Evolutionary conservation across 1,139 yeast species (phyloP), one percentile per base, ranked within the genome.

Genomic region (Wickerhamomyces sp.): DNA sequence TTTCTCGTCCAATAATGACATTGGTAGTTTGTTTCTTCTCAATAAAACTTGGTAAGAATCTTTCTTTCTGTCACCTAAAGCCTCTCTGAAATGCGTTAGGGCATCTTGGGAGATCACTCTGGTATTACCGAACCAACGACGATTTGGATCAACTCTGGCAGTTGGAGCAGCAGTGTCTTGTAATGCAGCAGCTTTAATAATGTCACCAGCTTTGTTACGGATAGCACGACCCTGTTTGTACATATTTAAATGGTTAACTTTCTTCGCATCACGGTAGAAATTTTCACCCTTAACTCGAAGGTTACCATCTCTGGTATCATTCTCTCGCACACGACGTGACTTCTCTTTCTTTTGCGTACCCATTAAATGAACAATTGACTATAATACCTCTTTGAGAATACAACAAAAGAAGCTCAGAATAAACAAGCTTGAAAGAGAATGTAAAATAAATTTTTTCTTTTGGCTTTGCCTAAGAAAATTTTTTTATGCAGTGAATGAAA

Each of bases 101-200:
- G 99, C 96, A 71, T 94, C 97, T 64, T 93, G 99, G 2, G 97
- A 93, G 61, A 93, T 93, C 39, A 93, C 99, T 61, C 99, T 79
- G 29, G 99, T 90, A 67, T 90, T 93, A 44, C 97, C 97, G 63
- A 93, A 94, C 99, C 99, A 93, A 61, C 93, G 81, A 64, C 96
- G 79, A 65, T 93, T 91, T 6, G 99, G 99, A 62, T 89, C 96
- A 40, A 93, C 95, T 55, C 99, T 76, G 1, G 98, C 99, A 53
- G 75, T 80, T 18, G 98, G 98, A 33, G 88, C 76, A 54, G 90
- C 94, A 4, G 90, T 81, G 55, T 88, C 84, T 65, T 93, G 99
- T 51, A 91, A 78, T 35, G 81, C 84, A 18, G 98, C 98, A 40
- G 96, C 96, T 61, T 79, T 76, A 44, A 89, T 76, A 48, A 91